These are phyloP conservation scores for Gelatoporia subvermispora DNA, from an alignment of 768 basidiomycete species.

Conservation along the genomic window DNA sequence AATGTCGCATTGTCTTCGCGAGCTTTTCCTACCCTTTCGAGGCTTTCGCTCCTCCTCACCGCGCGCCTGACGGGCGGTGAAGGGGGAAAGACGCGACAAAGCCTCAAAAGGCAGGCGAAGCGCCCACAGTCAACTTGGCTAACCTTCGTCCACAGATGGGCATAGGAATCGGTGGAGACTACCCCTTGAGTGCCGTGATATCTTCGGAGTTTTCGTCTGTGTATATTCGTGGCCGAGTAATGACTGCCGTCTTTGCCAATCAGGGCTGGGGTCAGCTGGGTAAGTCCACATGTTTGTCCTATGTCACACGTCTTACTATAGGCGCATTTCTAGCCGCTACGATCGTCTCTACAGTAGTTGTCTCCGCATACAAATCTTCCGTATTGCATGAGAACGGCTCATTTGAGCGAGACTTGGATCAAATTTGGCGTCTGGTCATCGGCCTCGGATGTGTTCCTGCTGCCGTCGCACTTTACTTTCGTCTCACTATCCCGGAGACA, in stretches of 20 bases:
- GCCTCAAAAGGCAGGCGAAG: neutral
- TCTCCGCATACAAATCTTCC: constrained; percentile 61
- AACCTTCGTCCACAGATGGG: constrained; percentile 19
- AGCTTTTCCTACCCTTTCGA: too few species aligned
- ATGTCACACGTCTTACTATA: too few species aligned
- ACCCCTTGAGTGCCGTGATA: constrained; percentile 44
- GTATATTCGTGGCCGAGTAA: constrained; percentile 42
- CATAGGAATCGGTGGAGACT: constrained; percentile 43
- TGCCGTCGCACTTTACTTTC: constrained; percentile 41
- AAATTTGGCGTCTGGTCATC: constrained; percentile 42
- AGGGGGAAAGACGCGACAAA: too few species aligned
- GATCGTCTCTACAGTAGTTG: constrained; percentile 62
- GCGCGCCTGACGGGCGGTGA: too few species aligned
- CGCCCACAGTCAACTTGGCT: neutral
- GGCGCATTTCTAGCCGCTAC: constrained; percentile 49
- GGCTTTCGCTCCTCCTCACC: too few species aligned
- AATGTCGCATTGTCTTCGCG: too few species aligned
- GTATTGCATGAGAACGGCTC: constrained; percentile 42
- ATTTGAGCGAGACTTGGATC: constrained; percentile 52
- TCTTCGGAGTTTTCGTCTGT: constrained; percentile 44
- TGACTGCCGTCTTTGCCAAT: constrained; percentile 44
- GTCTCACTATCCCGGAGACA: constrained; percentile 44
- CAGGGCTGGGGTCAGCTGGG: constrained; percentile 36
- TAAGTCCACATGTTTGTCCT: constrained; percentile 2
- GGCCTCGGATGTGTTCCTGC: constrained; percentile 44